Evolutionary conservation across 768 basidiomycete genomes (phyloP), one percentile per base, ranked within the genome.

Genomic region (Tulasnella calospora): DNA sequence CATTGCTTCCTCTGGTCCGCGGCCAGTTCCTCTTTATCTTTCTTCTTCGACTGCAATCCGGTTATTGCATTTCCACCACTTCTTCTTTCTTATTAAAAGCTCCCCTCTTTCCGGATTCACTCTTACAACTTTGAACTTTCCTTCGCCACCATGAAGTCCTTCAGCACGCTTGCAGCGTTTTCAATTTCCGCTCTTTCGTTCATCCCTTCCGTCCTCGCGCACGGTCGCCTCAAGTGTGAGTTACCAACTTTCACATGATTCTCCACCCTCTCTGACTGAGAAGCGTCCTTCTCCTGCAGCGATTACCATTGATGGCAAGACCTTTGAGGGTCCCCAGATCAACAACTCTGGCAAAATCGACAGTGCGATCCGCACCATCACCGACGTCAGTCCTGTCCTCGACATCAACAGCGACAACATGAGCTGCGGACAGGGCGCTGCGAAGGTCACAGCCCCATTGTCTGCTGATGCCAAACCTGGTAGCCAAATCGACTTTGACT

Each of bases 341-440:
- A 79, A 84, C 76, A 83, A 84, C 71, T 81, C 81, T 79, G 81
- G 80, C 72, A 84, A 85, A 69, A 61, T 55, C 27, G 23, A 57
- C 6, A 80, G 79, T 67, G 86, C 87, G 21, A 85, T 89, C 70
- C 88, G 88, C 30, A 85, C 85, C 74, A 85, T 89, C 73, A 82
- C 84, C 77, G 82, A 82, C 79, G 85, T 86, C 78, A 79, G 82
- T 0, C 89, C 89, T 0, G 87, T 89, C 79, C 89, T 92, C 83
- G 90, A 89, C 51, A 87, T 90, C 27, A 84, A 75, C 51, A 92
- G 92, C 81, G 81, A 87, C 2, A 86, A 85, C 76, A 73, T 92
- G 23, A 91, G 88, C 83, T 93, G 92, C 80, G 92, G 92, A 10
- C 84, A 86, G 27, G 84, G 86, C 44, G 88, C 91, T 3, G 91